Percentiles rank a stretch among this genome's conserved stretches.
Conservation (phyloP, 2,329 filamentous ascomycete genomes). For the Paraconiothyrium sp. region DNA sequence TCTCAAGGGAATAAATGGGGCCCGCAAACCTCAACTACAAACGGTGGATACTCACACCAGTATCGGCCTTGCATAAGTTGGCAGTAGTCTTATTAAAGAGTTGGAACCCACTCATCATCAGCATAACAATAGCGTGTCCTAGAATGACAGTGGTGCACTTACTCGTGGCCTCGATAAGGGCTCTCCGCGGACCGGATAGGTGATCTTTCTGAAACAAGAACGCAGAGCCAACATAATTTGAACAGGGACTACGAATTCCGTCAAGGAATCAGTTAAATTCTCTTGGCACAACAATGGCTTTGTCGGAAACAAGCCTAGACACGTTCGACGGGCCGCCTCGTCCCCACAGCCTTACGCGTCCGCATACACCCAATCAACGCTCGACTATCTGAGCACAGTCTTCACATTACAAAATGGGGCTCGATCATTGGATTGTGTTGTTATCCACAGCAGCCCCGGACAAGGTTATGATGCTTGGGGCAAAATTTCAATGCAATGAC, state of each 20-base stretch:
- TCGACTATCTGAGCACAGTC: background rate
- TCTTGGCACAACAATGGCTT: background rate
- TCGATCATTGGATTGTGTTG: conserved; percentile 2
- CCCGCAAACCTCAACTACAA: no score
- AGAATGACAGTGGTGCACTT: background rate
- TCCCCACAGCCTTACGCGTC: conserved; percentile 14
- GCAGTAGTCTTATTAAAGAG: background rate
- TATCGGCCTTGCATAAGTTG: background rate
- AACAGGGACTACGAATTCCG: background rate
- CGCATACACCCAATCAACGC: conserved; percentile 8
- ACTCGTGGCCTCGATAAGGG: background rate
- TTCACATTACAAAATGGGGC: background rate
- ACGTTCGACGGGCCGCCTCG: conserved; percentile 9
- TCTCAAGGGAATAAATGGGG: no score
- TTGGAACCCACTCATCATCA: background rate
- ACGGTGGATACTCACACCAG: no score
- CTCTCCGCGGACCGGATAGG: background rate
- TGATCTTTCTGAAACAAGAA: background rate
- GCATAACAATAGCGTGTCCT: background rate
- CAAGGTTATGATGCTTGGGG: background rate
- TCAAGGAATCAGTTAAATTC: background rate
- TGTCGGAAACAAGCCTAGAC: conserved; percentile 2
- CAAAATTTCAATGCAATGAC: background rate
- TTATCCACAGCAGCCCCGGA: background rate
- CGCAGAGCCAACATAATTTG: background rate